Conservation (phyloP, 768 basidiomycete species). For the Boletales sp. region DNA sequence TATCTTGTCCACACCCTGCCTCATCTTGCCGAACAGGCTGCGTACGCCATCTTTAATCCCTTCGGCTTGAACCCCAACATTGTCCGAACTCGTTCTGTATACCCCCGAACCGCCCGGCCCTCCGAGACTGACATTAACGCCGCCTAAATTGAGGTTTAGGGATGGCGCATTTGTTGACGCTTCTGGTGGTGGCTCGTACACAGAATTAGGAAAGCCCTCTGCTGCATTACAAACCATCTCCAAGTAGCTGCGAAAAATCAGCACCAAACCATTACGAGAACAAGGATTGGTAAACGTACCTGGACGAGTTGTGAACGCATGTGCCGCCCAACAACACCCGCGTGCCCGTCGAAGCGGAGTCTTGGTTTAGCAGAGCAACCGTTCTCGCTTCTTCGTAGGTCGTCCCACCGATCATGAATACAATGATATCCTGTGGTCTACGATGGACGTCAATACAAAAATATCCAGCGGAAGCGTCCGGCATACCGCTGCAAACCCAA, state of each 20-base stretch:
- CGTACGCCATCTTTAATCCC: constrained; percentile 87
- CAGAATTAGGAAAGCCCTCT: constrained; percentile 53
- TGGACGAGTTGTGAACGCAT: constrained; percentile 90
- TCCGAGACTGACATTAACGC: constrained; percentile 92
- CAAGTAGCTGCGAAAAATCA: constrained; percentile 57
- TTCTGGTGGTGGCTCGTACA: constrained; percentile 76
- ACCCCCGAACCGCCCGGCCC: constrained; percentile 79
- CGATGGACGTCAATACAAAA: constrained; percentile 4
- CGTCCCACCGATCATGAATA: constrained; percentile 95
- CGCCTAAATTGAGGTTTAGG: constrained; percentile 89
- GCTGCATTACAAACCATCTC: constrained; percentile 84
- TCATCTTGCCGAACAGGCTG: constrained; percentile 85
- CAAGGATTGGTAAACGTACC: constrained; percentile 41
- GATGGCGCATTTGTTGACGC: constrained; percentile 68
- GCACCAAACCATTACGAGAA: background rate
- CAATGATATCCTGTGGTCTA: constrained; percentile 92
- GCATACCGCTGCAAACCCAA: constrained; percentile 66
- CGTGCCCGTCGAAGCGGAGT: constrained; percentile 59
- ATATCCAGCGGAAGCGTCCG: background rate
- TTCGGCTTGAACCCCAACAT: constrained; percentile 74
- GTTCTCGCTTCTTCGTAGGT: constrained; percentile 94
- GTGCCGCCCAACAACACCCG: constrained; percentile 90
- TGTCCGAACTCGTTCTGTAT: constrained; percentile 76
- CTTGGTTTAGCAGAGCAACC: constrained; percentile 84
- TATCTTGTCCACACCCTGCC: constrained; percentile 72